These are phyloP conservation scores for Macadamia tetraphylla DNA, from an alignment of 164 flowering plant species.

Conservation along the genomic window DNA sequence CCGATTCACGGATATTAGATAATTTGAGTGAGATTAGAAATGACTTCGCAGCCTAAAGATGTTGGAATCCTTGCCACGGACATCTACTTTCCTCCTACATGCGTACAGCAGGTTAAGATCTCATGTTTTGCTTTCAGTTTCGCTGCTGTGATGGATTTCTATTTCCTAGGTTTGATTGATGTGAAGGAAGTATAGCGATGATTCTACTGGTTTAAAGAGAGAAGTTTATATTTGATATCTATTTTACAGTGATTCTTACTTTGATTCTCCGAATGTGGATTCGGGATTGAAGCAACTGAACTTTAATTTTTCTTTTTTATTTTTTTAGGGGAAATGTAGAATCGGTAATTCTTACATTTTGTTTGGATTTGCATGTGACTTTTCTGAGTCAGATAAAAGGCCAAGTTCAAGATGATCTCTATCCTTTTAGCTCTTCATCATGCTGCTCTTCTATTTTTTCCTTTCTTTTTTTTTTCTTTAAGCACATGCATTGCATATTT, in stretches of 20 bases:
- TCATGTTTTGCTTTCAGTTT: background rate
- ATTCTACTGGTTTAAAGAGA: background rate
- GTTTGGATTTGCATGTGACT: background rate
- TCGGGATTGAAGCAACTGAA: background rate
- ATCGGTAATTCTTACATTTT: too few species aligned
- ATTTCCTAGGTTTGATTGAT: background rate
- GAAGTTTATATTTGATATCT: background rate
- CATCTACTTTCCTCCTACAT: slow-evolving; percentile 82
- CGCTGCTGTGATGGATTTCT: background rate
- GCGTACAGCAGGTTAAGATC: slow-evolving; percentile 60
- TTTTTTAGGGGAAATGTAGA: too few species aligned
- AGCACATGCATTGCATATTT: too few species aligned
- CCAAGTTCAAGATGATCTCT: too few species aligned
- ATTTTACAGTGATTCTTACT: background rate
- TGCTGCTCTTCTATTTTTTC: too few species aligned
- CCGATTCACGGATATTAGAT: background rate
- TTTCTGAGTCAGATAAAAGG: background rate
- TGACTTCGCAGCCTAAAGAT: slow-evolving; percentile 51
- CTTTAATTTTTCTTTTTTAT: background rate
- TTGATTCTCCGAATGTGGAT: slow-evolving; percentile 1
- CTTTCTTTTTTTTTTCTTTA: too few species aligned
- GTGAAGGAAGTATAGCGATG: background rate
- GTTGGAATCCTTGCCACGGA: slow-evolving; percentile 86
- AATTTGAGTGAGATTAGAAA: slow-evolving; percentile 14
- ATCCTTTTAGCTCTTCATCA: too few species aligned